Conservation (phyloP, 306 rosid species). For the Glycine soja region DNA sequence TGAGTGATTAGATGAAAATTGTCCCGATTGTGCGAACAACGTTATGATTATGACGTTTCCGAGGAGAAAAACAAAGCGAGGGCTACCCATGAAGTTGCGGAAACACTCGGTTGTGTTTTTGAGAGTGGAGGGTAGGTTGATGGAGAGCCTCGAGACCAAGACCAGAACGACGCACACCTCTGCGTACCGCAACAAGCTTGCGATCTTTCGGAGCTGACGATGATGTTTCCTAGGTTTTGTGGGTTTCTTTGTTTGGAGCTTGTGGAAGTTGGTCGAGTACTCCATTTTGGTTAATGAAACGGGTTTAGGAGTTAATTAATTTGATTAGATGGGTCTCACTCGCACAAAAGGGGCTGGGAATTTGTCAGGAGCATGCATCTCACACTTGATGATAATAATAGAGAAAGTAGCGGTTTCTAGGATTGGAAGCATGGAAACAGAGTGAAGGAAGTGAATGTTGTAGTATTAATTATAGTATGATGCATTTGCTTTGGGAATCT, state of each 20-base stretch:
- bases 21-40: slow-evolving; percentile 70
- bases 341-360: slow-evolving; percentile 50
- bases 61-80: slow-evolving; percentile 68
- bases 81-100: slow-evolving; percentile 54
- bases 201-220: slow-evolving; percentile 59
- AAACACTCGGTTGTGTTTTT: slow-evolving; percentile 68
- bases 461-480: neutral
- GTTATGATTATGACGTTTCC: slow-evolving; percentile 79
- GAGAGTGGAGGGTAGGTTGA: slow-evolving; percentile 62
- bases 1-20: slow-evolving; percentile 22
- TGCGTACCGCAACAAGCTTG: slow-evolving; percentile 58
- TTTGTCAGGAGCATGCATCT: slow-evolving; percentile 39
- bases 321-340: slow-evolving; percentile 26
- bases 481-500: slow-evolving; percentile 18
- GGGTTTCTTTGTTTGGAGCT: slow-evolving; percentile 64
- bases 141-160: slow-evolving; percentile 65
- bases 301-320: no score
- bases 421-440: slow-evolving; percentile 61
- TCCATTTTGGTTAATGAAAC: no score
- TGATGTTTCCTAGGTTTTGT: slow-evolving; percentile 58
- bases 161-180: slow-evolving; percentile 67
- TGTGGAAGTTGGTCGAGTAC: slow-evolving; percentile 37
- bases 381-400: neutral
- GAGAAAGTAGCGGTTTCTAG: slow-evolving; percentile 37
- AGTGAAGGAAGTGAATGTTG: neutral